A percentile compares a stretch with the other conserved stretches of the same genome.
These are phyloP conservation scores for Martensiomyces pterosporus DNA, from an alignment of 192 early-diverging fungal species.

Conservation along the genomic window DNA sequence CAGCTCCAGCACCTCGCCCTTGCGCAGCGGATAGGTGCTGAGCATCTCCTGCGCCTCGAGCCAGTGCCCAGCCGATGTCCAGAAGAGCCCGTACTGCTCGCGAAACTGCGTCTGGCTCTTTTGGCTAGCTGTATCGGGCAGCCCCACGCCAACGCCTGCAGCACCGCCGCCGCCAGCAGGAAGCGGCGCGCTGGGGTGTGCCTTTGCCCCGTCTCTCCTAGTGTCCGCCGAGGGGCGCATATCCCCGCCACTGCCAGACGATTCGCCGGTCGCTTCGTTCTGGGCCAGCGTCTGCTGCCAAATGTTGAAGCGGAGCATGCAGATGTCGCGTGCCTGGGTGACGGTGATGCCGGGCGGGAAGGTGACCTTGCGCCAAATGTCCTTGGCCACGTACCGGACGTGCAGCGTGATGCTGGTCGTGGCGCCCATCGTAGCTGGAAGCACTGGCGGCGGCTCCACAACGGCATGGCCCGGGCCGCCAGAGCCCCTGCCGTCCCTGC, in stretches of 20 bases:
- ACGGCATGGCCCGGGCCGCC: constrained; percentile 3
- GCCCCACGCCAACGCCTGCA: not conserved
- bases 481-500: constrained; percentile 5
- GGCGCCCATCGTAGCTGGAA: constrained; percentile 18
- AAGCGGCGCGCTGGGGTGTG: no score
- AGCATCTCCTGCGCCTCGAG: constrained; percentile 50
- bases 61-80: constrained; percentile 54
- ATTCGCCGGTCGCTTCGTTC: not conserved
- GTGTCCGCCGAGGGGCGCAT: not conserved
- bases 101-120: constrained; percentile 34
- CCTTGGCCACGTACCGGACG: constrained; percentile 51
- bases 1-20: constrained; percentile 50
- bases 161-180: no score
- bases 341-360: constrained; percentile 52
- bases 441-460: no score
- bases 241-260: not conserved
- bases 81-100: constrained; percentile 52
- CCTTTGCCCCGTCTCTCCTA: no score
- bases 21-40: constrained; percentile 44
- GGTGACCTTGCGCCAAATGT: constrained; percentile 48
- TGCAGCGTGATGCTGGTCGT: constrained; percentile 43
- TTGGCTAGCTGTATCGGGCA: constrained; percentile 7
- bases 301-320: constrained; percentile 53
- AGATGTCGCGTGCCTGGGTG: constrained; percentile 52
- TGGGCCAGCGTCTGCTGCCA: constrained; percentile 44